Evolutionary conservation across 352 stramenopile genomes (phyloP).

Genomic region (Blastocystis sp.): DNA sequence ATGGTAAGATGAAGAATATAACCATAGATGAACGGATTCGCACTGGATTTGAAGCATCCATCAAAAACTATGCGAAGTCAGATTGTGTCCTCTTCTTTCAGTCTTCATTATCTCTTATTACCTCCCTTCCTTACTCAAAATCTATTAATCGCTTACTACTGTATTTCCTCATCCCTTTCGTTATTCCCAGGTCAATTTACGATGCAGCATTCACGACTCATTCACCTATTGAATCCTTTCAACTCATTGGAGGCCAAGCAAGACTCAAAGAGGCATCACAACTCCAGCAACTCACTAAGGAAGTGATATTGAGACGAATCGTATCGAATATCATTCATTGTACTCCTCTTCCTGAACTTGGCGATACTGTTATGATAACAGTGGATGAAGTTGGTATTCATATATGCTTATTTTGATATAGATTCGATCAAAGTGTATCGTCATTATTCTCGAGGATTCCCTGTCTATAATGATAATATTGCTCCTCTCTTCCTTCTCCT

Average conservation of each 20-base stretch:
- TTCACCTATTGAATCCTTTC: background rate
- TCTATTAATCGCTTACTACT: background rate
- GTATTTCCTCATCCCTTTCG: background rate
- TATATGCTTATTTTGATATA: background rate
- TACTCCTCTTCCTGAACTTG: slow-evolving; percentile 22
- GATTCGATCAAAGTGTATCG: slow-evolving; percentile 1
- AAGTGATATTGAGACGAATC: background rate
- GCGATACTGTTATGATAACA: background rate
- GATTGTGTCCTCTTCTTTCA: slow-evolving; percentile 1
- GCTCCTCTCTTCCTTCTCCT: slow-evolving; percentile 22
- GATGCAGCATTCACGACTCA: background rate
- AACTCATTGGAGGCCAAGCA: background rate
- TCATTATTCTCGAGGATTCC: slow-evolving; percentile 51
- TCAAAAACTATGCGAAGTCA: background rate
- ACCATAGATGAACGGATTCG: background rate
- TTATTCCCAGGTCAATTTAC: background rate
- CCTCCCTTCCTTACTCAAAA: slow-evolving; percentile 9
- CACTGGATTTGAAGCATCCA: background rate
- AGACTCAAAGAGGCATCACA: background rate
- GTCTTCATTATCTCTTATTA: background rate
- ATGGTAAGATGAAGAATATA: background rate
- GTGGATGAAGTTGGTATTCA: background rate
- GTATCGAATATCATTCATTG: background rate
- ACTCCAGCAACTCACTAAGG: background rate
- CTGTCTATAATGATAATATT: slow-evolving; percentile 55